These are phyloP conservation scores for Lepraria neglecta DNA, from an alignment of 495 filamentous ascomycete species.

Conservation along the genomic window DNA sequence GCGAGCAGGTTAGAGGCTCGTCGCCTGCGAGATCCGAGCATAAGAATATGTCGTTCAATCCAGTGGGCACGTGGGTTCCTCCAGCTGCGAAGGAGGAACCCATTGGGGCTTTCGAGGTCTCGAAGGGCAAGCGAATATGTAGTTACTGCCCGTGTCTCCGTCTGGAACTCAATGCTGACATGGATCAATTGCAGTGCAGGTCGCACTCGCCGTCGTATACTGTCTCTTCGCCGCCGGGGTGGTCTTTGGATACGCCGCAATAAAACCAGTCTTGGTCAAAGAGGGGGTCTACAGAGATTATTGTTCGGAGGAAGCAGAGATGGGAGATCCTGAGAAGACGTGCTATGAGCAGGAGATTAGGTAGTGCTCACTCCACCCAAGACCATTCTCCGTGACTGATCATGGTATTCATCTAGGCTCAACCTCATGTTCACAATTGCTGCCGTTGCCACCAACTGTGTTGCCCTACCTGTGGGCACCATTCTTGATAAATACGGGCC, in stretches of 20 bases:
- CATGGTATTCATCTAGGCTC: constrained; percentile 34
- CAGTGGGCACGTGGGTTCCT: constrained; percentile 19
- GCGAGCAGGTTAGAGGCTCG: constrained; percentile 28
- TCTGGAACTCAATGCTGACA: background rate
- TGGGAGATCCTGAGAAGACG: constrained; percentile 37
- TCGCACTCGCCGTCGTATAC: constrained; percentile 51
- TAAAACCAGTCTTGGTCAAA: constrained; percentile 61
- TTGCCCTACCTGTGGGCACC: constrained; percentile 59
- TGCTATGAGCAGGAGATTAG: constrained; percentile 63
- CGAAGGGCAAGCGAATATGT: constrained; percentile 47
- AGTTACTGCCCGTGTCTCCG: constrained; percentile 13
- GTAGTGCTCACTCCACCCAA: constrained; percentile 28
- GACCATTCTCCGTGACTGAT: constrained; percentile 3
- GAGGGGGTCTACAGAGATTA: constrained; percentile 59
- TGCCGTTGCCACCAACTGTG: constrained; percentile 61
- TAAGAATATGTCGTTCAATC: constrained; percentile 28
- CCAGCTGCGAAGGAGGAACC: constrained; percentile 29
- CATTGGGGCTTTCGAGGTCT: constrained; percentile 48
- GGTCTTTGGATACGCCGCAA: constrained; percentile 68
- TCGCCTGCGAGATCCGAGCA: constrained; percentile 30
- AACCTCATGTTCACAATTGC: constrained; percentile 67
- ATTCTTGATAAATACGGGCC: constrained; percentile 62
- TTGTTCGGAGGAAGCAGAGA: constrained; percentile 45
- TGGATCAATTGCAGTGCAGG: constrained; percentile 44
- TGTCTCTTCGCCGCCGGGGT: constrained; percentile 62